Evolutionary conservation across 331 rosid genomes (phyloP).

Genomic region (Malus hybrid): DNA sequence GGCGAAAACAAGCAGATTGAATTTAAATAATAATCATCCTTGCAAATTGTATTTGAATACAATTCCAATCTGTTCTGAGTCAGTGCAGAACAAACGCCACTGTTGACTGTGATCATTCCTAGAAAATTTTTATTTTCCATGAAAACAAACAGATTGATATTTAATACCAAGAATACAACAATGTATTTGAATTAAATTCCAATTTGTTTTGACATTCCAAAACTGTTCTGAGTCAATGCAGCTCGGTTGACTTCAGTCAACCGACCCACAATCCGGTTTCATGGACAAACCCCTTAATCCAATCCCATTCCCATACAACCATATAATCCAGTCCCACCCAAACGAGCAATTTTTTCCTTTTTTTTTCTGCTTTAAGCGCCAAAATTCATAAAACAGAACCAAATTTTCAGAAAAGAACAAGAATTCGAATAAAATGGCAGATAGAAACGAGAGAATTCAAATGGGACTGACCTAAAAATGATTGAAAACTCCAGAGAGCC

Average conservation of each 20-base stretch:
- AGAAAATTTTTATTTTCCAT: not conserved
- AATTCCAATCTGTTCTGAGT: not conserved
- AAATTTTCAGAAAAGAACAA: not conserved
- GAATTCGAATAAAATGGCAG: not conserved
- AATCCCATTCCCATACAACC: no score
- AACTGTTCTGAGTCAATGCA: not conserved
- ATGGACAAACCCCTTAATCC: not conserved
- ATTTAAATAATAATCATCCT: not conserved
- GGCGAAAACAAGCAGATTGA: not conserved
- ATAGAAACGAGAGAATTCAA: not conserved
- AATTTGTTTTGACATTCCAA: not conserved
- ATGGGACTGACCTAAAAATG: not conserved
- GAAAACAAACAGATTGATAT: not conserved
- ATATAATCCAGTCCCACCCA: not conserved
- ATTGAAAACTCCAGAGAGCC: not conserved
- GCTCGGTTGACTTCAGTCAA: not conserved
- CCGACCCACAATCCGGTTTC: not conserved
- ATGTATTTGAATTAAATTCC: not conserved
- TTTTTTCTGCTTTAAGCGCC: not conserved
- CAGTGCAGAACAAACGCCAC: not conserved
- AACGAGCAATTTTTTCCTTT: no score
- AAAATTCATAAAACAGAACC: not conserved
- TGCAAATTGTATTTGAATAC: not conserved
- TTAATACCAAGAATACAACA: not conserved
- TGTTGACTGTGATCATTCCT: not conserved